These are phyloP conservation scores for Phaeodactylum tricornutum DNA, from an alignment of 108 stramenopile genomes.

Conservation along the genomic window DNA sequence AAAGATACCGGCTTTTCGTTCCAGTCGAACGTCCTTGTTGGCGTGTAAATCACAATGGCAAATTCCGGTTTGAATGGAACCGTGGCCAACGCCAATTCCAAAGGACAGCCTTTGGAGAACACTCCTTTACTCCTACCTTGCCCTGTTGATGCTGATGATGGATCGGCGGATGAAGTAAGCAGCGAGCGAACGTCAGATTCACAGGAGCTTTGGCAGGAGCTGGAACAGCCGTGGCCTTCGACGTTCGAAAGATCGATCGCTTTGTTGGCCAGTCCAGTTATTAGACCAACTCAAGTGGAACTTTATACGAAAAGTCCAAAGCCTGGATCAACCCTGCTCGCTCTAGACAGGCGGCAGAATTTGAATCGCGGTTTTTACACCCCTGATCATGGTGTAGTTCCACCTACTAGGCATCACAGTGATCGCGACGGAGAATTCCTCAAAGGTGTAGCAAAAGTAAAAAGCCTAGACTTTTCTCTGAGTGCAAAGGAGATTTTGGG, in stretches of 20 bases:
- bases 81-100: no score
- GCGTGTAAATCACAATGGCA: no score
- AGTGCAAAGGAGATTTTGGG: conserved; percentile 4
- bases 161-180: no score
- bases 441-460: not conserved
- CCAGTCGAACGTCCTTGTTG: no score
- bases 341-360: not conserved
- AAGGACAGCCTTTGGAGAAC: no score
- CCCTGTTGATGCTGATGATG: no score
- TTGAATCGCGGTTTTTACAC: conserved; percentile 16
- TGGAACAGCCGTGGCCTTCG: conserved; percentile 66
- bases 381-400: conserved; percentile 11
- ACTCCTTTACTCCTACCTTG: no score
- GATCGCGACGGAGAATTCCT: not conserved
- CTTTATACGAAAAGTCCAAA: conserved; percentile 56
- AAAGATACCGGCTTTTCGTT: no score
- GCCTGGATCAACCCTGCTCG: conserved; percentile 18
- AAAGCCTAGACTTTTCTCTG: conserved; percentile 8
- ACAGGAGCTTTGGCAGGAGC: conserved; percentile 30
- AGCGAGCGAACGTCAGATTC: no score
- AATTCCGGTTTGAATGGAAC: no score
- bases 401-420: conserved; percentile 3
- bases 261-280: conserved; percentile 50
- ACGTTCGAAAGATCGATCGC: conserved; percentile 58
- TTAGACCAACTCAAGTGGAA: conserved; percentile 36